Evolutionary conservation across 2,329 filamentous ascomycete genomes (phyloP).

Genomic region (Didymella pinodella): DNA sequence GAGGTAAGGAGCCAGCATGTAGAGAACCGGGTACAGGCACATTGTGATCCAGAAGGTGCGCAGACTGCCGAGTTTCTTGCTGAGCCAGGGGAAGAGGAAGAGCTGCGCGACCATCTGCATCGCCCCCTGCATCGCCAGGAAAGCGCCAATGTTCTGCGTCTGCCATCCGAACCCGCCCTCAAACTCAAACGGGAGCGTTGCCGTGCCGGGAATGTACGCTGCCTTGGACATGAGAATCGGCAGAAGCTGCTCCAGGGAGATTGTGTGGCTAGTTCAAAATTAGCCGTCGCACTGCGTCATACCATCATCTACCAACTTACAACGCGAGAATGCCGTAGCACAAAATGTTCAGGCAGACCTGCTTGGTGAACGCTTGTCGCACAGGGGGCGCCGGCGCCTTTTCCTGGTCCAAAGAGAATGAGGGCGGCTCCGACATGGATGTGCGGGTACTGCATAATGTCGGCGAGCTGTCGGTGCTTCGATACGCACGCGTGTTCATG

Average conservation of each 20-base stretch:
- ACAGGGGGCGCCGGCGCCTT: conserved; percentile 32
- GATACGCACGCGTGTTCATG: conserved; percentile 66
- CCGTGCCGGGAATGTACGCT: conserved; percentile 56
- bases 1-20: conserved; percentile 87
- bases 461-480: conserved; percentile 65
- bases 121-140: conserved; percentile 86
- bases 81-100: conserved; percentile 81
- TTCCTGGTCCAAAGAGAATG: conserved; percentile 46
- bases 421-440: conserved; percentile 45
- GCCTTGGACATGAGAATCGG: conserved; percentile 87
- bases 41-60: conserved; percentile 83
- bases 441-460: conserved; percentile 52
- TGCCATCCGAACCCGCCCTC: conserved; percentile 83
- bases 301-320: conserved; percentile 60
- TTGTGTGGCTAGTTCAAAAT: conserved; percentile 76
- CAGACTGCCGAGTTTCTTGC: conserved; percentile 77
- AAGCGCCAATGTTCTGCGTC: conserved; percentile 83
- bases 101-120: conserved; percentile 90
- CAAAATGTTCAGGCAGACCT: conserved; percentile 85
- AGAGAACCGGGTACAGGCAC: conserved; percentile 84
- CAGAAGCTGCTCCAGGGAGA: conserved; percentile 93
- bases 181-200: conserved; percentile 83
- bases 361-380: conserved; percentile 77
- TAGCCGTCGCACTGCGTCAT: conserved; percentile 33
- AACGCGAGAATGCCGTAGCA: conserved; percentile 93